Conservation (phyloP, 2,329 filamentous ascomycete genomes). For the Colletotrichum simmondsii region DNA sequence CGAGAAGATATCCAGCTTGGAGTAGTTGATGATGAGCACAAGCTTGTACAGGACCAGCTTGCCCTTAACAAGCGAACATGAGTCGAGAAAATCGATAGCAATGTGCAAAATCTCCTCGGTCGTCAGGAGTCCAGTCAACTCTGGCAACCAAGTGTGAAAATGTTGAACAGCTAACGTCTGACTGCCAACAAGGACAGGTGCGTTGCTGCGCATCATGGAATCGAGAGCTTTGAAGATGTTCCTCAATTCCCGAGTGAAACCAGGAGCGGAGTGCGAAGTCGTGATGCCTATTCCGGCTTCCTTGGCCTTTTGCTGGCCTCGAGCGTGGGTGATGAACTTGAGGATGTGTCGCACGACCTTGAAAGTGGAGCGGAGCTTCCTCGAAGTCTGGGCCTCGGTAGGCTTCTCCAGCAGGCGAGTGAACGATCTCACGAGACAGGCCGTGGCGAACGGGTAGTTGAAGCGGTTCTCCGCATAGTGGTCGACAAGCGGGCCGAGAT, state of each 20-base stretch:
- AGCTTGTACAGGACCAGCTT: conserved; percentile 94
- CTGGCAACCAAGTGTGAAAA: conserved; percentile 97
- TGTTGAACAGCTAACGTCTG: conserved; percentile 96
- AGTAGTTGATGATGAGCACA: conserved; percentile 92
- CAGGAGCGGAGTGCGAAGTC: conserved; percentile 66
- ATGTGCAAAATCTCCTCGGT: conserved; percentile 90
- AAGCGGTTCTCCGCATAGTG: conserved; percentile 90
- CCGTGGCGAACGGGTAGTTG: conserved; percentile 92
- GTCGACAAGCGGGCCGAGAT: conserved; percentile 89
- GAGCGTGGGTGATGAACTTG: conserved; percentile 92
- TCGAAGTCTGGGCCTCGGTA: conserved; percentile 83
- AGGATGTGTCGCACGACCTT: conserved; percentile 94
- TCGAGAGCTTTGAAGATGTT: conserved; percentile 92
- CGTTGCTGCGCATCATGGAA: conserved; percentile 86
- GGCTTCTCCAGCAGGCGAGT: conserved; percentile 85
- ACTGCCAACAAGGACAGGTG: conserved; percentile 88
- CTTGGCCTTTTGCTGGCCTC: conserved; percentile 87
- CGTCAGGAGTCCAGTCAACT: conserved; percentile 80
- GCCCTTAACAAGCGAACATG: conserved; percentile 86
- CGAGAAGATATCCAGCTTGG: conserved; percentile 82
- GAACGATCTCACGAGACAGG: conserved; percentile 88
- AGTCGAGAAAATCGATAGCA: conserved; percentile 93
- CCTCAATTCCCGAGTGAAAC: conserved; percentile 85
- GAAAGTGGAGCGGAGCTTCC: conserved; percentile 88
- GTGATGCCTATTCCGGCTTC: conserved; percentile 89